Evolutionary conservation across 345 rosid genomes (phyloP).

Genomic region (Aquilaria sinensis): DNA sequence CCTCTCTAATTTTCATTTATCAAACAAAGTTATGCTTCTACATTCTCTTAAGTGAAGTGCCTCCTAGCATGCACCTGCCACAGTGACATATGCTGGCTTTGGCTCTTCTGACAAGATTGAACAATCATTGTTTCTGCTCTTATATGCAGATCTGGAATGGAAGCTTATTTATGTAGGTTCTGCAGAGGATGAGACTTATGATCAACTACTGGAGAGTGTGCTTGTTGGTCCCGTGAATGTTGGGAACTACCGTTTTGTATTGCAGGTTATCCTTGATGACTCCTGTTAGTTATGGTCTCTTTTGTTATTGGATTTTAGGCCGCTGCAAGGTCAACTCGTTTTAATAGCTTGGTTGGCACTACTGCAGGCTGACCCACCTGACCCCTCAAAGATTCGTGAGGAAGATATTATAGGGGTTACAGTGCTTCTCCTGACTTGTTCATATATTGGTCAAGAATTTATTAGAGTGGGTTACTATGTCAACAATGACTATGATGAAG

Average conservation of each 20-base stretch:
- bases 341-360: conserved; percentile 4
- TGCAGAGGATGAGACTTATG: conserved; percentile 91
- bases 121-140: background rate
- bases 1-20: background rate
- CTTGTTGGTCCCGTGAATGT: conserved; percentile 94
- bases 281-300: background rate
- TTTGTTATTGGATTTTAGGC: background rate
- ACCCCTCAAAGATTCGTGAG: conserved; percentile 75
- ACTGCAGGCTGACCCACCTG: conserved; percentile 83
- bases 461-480: conserved; percentile 74
- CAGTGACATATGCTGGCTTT: background rate
- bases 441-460: conserved; percentile 72
- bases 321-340: background rate
- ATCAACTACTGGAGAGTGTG: conserved; percentile 79
- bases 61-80: background rate
- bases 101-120: background rate
- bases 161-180: conserved; percentile 95
- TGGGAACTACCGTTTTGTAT: conserved; percentile 83
- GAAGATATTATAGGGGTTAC: conserved; percentile 82
- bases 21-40: background rate
- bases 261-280: conserved; percentile 43
- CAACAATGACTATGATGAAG: conserved; percentile 86
- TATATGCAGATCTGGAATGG: conserved; percentile 78
- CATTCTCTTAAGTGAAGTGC: background rate
- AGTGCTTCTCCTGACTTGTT: conserved; percentile 66